These are phyloP conservation scores for Leccinellum albellum DNA, from an alignment of 768 basidiomycete genomes.

Conservation along the genomic window DNA sequence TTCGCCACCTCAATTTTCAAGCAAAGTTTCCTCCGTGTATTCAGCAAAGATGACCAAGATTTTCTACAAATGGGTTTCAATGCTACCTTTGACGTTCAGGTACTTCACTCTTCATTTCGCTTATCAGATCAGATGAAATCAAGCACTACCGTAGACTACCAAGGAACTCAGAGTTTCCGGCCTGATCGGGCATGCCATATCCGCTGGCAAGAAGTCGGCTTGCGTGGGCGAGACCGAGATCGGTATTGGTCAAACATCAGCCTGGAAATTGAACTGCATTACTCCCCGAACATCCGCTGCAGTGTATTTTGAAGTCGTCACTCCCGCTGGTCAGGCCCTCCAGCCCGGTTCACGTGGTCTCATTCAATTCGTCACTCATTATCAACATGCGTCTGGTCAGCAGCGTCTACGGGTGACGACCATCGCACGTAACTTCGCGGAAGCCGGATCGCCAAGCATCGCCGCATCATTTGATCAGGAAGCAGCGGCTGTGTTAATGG, in stretches of 20 bases:
- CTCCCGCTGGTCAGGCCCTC: slow-evolving; percentile 90
- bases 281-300: slow-evolving; percentile 84
- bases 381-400: slow-evolving; percentile 96
- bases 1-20: slow-evolving; percentile 99
- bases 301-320: slow-evolving; percentile 98
- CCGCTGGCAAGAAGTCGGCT: slow-evolving; percentile 91
- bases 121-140: neutral
- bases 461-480: slow-evolving; percentile 97
- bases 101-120: slow-evolving; percentile 28
- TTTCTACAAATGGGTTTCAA: slow-evolving; percentile 97
- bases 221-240: slow-evolving; percentile 99
- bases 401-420: slow-evolving; percentile 96
- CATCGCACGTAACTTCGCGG: slow-evolving; percentile 95
- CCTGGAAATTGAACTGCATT: slow-evolving; percentile 94
- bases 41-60: slow-evolving; percentile 90
- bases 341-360: slow-evolving; percentile 88
- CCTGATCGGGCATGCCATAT: slow-evolving; percentile 95
- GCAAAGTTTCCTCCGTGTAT: slow-evolving; percentile 91
- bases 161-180: slow-evolving; percentile 99
- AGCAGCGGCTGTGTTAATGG: slow-evolving; percentile 96
- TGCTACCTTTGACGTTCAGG: slow-evolving; percentile 97
- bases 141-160: slow-evolving; percentile 62
- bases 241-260: slow-evolving; percentile 96
- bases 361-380: slow-evolving; percentile 98
- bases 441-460: slow-evolving; percentile 92